Evolutionary conservation across 352 stramenopile genomes (phyloP).

Genomic region (Globisporangium middletonii): DNA sequence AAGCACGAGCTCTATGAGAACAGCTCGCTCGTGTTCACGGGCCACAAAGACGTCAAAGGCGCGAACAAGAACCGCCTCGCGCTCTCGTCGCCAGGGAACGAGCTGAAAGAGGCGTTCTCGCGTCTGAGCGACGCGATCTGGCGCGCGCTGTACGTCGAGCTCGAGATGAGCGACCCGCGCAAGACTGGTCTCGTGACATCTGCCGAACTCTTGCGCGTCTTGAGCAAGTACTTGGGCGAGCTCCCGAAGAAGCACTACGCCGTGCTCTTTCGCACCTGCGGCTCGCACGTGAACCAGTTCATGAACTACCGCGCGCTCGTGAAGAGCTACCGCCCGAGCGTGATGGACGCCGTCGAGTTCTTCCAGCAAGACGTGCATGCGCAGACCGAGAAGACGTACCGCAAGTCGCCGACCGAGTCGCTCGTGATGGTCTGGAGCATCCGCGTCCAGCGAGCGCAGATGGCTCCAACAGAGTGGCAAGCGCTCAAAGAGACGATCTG

Average conservation of each 20-base stretch:
- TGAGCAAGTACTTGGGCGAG: conserved; percentile 55
- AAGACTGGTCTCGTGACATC: conserved; percentile 56
- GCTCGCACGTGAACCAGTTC: conserved; percentile 55
- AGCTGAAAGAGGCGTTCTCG: conserved; percentile 71
- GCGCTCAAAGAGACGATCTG: conserved; percentile 52
- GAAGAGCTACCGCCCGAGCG: conserved; percentile 52
- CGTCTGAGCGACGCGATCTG: conserved; percentile 45
- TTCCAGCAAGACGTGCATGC: conserved; percentile 40
- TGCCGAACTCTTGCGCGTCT: conserved; percentile 55
- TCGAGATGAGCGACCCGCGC: conserved; percentile 47
- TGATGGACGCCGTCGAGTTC: conserved; percentile 51
- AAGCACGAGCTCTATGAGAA: conserved; percentile 45
- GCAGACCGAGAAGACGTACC: conserved; percentile 33
- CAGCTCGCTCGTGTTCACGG: conserved; percentile 52
- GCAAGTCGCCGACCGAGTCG: conserved; percentile 61
- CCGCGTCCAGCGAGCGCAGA: conserved; percentile 41
- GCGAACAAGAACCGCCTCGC: conserved; percentile 51
- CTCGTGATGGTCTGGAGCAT: conserved; percentile 70
- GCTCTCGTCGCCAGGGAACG: conserved; percentile 55
- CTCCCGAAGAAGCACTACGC: conserved; percentile 47
- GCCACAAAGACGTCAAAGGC: conserved; percentile 42
- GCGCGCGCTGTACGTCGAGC: conserved; percentile 60
- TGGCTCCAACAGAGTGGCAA: conserved; percentile 31
- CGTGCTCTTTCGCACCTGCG: conserved; percentile 57
- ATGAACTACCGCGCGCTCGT: conserved; percentile 69